A percentile compares a stretch with the other conserved stretches of the same genome.
These are phyloP conservation scores for Solanum tarijense DNA, from an alignment of 257 asterid species.

Conservation along the genomic window DNA sequence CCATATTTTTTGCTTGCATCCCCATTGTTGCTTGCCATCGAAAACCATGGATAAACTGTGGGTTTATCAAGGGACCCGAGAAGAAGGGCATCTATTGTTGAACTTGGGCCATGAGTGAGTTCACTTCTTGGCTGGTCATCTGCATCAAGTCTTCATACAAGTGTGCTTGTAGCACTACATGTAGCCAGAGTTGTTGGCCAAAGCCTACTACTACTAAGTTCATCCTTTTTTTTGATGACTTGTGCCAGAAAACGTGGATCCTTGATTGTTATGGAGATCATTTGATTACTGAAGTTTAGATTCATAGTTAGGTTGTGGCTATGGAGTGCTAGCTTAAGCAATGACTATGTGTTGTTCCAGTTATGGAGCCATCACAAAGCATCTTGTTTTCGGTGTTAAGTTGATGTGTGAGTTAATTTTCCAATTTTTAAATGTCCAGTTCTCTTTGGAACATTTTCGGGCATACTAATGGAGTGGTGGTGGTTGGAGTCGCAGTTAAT, in stretches of 20 bases:
- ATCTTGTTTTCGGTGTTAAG: neutral
- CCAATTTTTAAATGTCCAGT: neutral
- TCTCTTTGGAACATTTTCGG: neutral
- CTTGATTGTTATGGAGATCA: neutral
- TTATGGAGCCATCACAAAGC: neutral
- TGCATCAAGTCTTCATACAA: neutral
- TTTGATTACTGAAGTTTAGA: neutral
- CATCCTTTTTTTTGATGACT: neutral
- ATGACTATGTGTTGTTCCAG: neutral
- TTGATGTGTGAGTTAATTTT: no score
- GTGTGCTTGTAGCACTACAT: neutral
- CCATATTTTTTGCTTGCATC: neutral
- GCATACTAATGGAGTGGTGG: neutral
- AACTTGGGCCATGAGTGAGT: neutral
- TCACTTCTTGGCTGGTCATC: neutral
- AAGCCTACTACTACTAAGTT: neutral
- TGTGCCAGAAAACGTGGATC: neutral
- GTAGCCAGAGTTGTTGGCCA: neutral
- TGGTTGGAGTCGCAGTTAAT: neutral
- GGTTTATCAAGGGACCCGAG: neutral
- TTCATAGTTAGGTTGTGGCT: neutral
- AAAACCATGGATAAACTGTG: neutral
- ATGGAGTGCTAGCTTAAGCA: neutral
- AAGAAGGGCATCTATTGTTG: neutral
- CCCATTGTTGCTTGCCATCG: neutral